Evolutionary conservation across 1,139 yeast genomes (phyloP), one percentile per base, ranked within the genome.

Genomic region (Pichia sp.): DNA sequence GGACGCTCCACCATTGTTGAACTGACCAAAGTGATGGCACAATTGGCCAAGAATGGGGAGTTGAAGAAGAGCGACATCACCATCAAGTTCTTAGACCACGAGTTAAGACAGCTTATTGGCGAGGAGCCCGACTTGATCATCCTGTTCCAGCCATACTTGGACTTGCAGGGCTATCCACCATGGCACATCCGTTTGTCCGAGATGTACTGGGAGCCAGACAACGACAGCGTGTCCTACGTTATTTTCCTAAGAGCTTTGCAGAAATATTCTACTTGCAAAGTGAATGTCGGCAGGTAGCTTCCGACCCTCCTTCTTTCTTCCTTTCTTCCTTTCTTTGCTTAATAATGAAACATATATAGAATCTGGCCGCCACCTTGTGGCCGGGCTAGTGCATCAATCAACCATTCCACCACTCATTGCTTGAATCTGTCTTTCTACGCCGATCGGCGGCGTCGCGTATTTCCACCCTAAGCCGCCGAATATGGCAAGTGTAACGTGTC

Each of bases 121-220:
- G 79, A 78, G 11, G 99, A 95, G 68, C 99, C 99, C 0, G 99
- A 95, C 67, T 75, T 93, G 60, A 75, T 93, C 53, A 76, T 95
- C 45, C 74, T 88, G 54, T 93, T 93, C 70, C 90, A 90, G n/a
- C 96, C 97, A 8, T 75, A 76, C 16, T 75, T 93, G 60, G 95
- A 90, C 67, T 77, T 95, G 53, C 96, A 90, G 69, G 97, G 96
- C 36, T 95, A 85, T 69, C 98, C 99, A 19, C 99, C 99, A 30
- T 93, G 99, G 99, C 98, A 93, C 67, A 82, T 90, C 45, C 78
- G 99, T 59, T 79, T 95, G 55, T 80, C 92, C 8, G 99, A 93
- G 67, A 82, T 93, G 64, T 92, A 86, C 72, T 88, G 95, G 88
- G 93, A 89, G 65, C 86, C 88, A 8, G 96, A 89, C 66, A 87